Evolutionary conservation across 768 basidiomycete species (phyloP).

Genomic region (Chiua virens): DNA sequence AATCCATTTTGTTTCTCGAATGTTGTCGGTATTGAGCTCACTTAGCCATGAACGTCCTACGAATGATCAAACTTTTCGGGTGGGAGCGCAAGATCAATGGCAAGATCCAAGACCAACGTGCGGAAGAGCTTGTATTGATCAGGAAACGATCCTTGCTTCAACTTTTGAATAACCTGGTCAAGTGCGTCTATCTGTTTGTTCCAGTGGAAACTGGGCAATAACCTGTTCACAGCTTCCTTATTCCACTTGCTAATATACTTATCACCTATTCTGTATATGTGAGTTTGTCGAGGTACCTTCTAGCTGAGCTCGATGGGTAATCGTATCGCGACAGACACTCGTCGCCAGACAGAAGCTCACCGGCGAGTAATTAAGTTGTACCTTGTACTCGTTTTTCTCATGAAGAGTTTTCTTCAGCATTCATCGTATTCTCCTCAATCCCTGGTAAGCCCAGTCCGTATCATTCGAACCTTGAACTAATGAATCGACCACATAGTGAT

Average conservation of each 20-base stretch:
- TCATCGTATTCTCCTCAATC: slow-evolving; percentile 9
- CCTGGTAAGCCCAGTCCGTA: neutral
- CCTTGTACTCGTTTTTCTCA: neutral
- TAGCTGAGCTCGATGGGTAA: no score
- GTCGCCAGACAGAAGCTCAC: slow-evolving; percentile 6
- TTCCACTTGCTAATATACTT: slow-evolving; percentile 65
- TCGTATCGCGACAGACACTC: neutral
- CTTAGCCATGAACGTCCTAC: slow-evolving; percentile 51
- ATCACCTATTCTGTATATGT: slow-evolving; percentile 62
- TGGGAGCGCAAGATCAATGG: slow-evolving; percentile 60
- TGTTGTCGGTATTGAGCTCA: neutral
- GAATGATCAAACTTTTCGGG: slow-evolving; percentile 73
- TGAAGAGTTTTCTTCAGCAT: neutral
- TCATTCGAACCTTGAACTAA: neutral
- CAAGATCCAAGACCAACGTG: slow-evolving; percentile 53
- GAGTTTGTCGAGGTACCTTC: slow-evolving; percentile 15
- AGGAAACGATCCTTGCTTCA: slow-evolving; percentile 51
- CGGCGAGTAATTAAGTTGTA: slow-evolving; percentile 1
- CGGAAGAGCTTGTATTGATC: slow-evolving; percentile 57
- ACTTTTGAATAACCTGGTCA: slow-evolving; percentile 36
- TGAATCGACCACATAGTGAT: neutral
- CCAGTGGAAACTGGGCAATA: neutral
- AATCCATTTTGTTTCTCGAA: neutral
- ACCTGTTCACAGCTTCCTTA: slow-evolving; percentile 42
- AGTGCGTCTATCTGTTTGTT: slow-evolving; percentile 8